Evolutionary conservation across 1,284 basidiomycete species (phyloP), one percentile per base, ranked within the genome.

Genomic region (Ustilago trichophora): DNA sequence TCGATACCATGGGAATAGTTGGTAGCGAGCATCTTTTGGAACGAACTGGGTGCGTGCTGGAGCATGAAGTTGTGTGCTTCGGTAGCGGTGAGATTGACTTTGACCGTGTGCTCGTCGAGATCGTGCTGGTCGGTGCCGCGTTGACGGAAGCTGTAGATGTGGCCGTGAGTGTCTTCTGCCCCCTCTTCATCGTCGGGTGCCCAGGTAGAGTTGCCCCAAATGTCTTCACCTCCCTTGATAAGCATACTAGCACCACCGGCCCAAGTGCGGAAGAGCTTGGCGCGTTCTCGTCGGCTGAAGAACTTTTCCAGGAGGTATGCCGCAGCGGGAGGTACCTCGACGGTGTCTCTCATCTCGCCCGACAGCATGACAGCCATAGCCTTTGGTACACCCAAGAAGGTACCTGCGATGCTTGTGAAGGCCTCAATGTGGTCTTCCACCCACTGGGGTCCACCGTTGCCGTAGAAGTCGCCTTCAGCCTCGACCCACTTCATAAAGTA

Each of bases 1-100:
- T 98, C 94, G 41, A 98, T 90, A 0, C 93, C 94, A 82, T 89
- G 90, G n/a, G 91, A 93, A 83, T 95, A 98, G 81, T 98, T 98
- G 1, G 85, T 85, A 34, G 84, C 85, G 34, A 98, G 84, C 95
- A 98, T 98, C 85, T 91, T 70, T 26, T 81, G 90, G 82, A 93
- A 97, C n/a, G 86, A 85, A 6, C 84, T 83, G 1, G 92, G 91
- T 8, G 92, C 92, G 76, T 93, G 91, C 75, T 90, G 86, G 37
- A 97, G 84, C 44, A 96, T 89, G 88, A 91, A 97, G 4, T 85
- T 83, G 15, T 87, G 87, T 0, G 91, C 90, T 38, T 89, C 88
- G 42, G 87, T 85, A 19, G 90, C 87, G 0, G 93, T 95, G 85
- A 98, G 63, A 34, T 77, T 76, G 41, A 22, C 40, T n/a, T 53